Evolutionary conservation across 2,329 filamentous ascomycete species (phyloP).

Genomic region (Cladophialophora yegresii): DNA sequence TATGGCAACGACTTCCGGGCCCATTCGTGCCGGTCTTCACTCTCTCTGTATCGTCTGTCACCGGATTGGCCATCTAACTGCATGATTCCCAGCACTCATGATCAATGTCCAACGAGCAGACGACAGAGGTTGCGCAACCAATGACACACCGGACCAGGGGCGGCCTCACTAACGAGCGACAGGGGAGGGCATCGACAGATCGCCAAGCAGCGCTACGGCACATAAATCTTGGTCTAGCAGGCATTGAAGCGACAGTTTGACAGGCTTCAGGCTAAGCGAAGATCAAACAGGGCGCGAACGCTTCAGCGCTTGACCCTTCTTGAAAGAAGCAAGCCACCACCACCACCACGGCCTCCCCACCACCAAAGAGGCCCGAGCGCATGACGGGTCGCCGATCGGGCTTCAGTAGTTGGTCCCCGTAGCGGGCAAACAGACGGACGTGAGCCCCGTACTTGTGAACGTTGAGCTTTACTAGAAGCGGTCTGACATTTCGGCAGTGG

Average conservation of each 20-base stretch:
- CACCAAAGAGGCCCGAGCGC: background rate
- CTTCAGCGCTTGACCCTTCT: conserved; percentile 9
- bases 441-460: background rate
- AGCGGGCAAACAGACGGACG: conserved; percentile 12
- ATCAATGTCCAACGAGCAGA: background rate
- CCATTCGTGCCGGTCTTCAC: background rate
- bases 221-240: conserved; percentile 25
- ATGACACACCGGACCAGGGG: conserved; percentile 5
- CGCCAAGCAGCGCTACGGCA: conserved; percentile 21
- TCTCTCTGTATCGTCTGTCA: background rate
- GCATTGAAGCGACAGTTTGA: conserved; percentile 14
- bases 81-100: background rate
- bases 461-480: background rate
- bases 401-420: conserved; percentile 19
- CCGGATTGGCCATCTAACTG: background rate
- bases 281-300: background rate
- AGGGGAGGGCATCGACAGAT: conserved; percentile 13
- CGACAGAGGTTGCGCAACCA: conserved; percentile 1
- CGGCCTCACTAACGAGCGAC: conserved; percentile 7
- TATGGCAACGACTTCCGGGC: background rate
- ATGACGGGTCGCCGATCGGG: conserved; percentile 17
- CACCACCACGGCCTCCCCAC: background rate
- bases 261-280: conserved; percentile 9
- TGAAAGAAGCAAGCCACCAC: background rate
- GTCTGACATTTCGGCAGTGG: conserved; percentile 2